Percentiles rank a stretch among this genome's conserved stretches.
phyloP scores from a whole-genome alignment of 2,329 filamentous ascomycete genomes.

The Gnomoniopsis smithogilvyi region DNA sequence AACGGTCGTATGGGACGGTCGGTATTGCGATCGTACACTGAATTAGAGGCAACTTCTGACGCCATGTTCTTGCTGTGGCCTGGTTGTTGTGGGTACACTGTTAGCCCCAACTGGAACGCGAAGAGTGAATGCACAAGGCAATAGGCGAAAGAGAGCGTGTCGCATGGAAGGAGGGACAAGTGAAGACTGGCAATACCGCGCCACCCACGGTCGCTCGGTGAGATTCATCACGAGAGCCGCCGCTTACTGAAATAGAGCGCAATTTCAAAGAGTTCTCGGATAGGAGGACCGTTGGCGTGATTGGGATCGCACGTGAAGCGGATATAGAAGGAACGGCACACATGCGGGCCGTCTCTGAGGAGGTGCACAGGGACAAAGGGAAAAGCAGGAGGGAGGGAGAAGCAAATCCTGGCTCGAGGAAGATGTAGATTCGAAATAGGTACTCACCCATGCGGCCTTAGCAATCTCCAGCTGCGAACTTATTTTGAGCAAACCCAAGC shows the following conservation, averaged over 20 bases:
- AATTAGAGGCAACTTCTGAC: slow-evolving; percentile 68
- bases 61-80: slow-evolving; percentile 55
- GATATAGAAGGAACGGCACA: neutral
- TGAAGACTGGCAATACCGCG: neutral
- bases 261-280: neutral
- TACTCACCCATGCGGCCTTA: slow-evolving; percentile 12
- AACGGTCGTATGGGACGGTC: slow-evolving; percentile 91
- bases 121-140: slow-evolving; percentile 4
- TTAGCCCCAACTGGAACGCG: slow-evolving; percentile 27
- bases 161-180: neutral
- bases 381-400: neutral
- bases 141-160: slow-evolving; percentile 3
- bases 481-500: slow-evolving; percentile 4
- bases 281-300: neutral
- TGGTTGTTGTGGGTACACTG: slow-evolving; percentile 27
- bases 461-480: neutral
- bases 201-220: neutral
- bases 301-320: neutral
- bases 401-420: neutral
- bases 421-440: neutral
- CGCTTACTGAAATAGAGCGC: neutral
- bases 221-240: neutral
- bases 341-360: neutral
- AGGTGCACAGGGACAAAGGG: neutral
- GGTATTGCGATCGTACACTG: slow-evolving; percentile 52